Evolutionary conservation across 2,329 filamentous ascomycete species (phyloP), one percentile per base, ranked within the genome.

Genomic region (Pseudocercospora macadamiae): DNA sequence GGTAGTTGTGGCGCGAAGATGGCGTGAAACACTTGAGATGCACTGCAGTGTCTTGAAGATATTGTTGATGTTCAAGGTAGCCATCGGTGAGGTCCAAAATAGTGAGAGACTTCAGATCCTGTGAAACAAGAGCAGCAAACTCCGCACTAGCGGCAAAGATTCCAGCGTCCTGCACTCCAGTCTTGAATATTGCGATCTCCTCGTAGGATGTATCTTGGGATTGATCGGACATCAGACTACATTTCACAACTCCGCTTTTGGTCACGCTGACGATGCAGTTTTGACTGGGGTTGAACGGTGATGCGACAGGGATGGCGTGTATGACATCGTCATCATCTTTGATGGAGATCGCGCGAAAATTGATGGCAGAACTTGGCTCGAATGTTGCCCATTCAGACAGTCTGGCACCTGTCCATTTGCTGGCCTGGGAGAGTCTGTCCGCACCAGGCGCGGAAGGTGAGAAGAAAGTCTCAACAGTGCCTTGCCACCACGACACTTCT

Each of bases 401-500:
- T 18, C 36, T 42, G 34, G 36, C 52, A 19, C 51, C 47, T 44
- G 34, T 36, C 59, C 59, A 61, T 3, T 30, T 47, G 45, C 42
- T 47, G 5, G 32, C 25, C 12, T 47, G 30, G 9, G 39, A 25
- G 9, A 71, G 49, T 8, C 70, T 57, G 8, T 70, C 65, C 4
- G 34, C 34, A 6, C 67, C 67, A 25, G 63, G 21, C 1, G 63
- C 61, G 14, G 70, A 68, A 2, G 90, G 88, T 68, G 96, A 91
- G 64, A 99, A 88, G 12, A 97, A 79, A 53, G 89, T 83, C 58
- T 93, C 89, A 23, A 96, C 82, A 64, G 88, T 86, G 45, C 87
- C 88, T 65, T 92, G 86, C 70, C 92, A 91, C 75, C 93, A 89
- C 54, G 91, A 88, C 62, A 99, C 87, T 58, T 86, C 85, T 8